These are phyloP conservation scores for Periconia digitata DNA, from an alignment of 2,329 filamentous ascomycete genomes.

Conservation along the genomic window DNA sequence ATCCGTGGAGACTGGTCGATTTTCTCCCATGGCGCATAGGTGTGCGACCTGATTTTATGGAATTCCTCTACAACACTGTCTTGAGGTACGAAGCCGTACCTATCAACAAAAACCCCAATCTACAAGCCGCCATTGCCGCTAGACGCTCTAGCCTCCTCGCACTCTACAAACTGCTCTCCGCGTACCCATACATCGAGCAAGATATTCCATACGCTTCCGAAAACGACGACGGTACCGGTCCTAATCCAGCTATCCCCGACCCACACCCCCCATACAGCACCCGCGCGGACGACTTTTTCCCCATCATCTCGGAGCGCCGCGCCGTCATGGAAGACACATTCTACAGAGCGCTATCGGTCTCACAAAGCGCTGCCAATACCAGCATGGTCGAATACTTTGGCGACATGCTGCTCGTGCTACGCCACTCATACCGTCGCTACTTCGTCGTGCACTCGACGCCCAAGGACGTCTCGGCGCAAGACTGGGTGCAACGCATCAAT, in stretches of 20 bases:
- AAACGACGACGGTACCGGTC: too few species aligned
- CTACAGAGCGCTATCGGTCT: constrained; percentile 18
- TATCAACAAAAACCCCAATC: too few species aligned
- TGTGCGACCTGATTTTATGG: constrained; percentile 34
- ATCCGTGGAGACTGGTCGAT: constrained; percentile 17
- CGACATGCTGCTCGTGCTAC: constrained; percentile 20
- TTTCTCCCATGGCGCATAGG: constrained; percentile 35
- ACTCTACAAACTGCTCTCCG: constrained; percentile 27
- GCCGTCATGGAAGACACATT: constrained; percentile 25
- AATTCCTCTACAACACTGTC: constrained; percentile 17
- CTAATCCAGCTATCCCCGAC: neutral
- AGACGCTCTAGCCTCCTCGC: constrained; percentile 18
- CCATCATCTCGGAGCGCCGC: constrained; percentile 32
- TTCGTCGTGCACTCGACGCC: constrained; percentile 36
- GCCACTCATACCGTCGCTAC: constrained; percentile 32
- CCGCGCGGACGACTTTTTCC: constrained; percentile 25
- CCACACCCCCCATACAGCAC: neutral
- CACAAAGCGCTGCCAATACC: constrained; percentile 16
- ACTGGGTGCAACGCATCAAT: constrained; percentile 26
- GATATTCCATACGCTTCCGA: constrained; percentile 13
- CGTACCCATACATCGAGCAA: constrained; percentile 29
- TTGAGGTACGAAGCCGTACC: neutral
- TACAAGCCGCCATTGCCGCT: constrained; percentile 12
- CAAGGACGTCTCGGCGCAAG: constrained; percentile 7
- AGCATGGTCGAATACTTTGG: constrained; percentile 31